Evolutionary conservation across 495 filamentous ascomycete genomes (phyloP), one percentile per base, ranked within the genome.

Genomic region (Extremus antarcticus): DNA sequence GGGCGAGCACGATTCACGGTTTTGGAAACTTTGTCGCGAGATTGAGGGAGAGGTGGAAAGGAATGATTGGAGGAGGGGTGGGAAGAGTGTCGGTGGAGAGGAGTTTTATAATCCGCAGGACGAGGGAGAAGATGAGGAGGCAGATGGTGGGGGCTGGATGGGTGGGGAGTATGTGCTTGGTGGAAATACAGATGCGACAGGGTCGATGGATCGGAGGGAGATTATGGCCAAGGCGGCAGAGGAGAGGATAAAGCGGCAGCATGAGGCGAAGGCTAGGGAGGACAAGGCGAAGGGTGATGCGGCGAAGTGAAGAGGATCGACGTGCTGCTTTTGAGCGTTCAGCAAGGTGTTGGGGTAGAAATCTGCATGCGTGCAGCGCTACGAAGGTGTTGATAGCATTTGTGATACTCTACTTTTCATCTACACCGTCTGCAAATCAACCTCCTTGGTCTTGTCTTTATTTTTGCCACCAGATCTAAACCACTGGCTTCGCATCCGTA

Each of bases 101-200:
- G 84, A 86, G 57, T 87, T 84, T 66, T 90, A 87, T 71, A 80
- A 82, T 58, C 81, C 83, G 2, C 66, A 67, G 4, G 83, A 83
- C 62, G 74, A 72, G 66, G 76, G 59, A 17, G 66, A 58, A 25
- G 81, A 79, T 57, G 76, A 78, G 46, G 71, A 80, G 43, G 71
- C 80, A 59, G 89, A 94, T 71, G 80, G 86, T 68, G 83, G 83
- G 16, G 88, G 87, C 0, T 95, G 91, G 92, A 80, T 74, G 0
- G 92, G 92, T 9, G 92, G 91, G 1, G 81, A 85, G 71, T 95
- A 86, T 71, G 85, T 88, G 45, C 76, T 95, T 29, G 90, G 91
- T 10, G 63, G 50, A 54, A 25, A 25, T 39, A 29, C 62, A 10
- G 56, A 41, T 19, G 64, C 55, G 3, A 43, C 49, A 19, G 58